Evolutionary conservation across 257 asterid genomes (phyloP), one percentile per base, ranked within the genome.

Genomic region (Przewalskia tangutica): DNA sequence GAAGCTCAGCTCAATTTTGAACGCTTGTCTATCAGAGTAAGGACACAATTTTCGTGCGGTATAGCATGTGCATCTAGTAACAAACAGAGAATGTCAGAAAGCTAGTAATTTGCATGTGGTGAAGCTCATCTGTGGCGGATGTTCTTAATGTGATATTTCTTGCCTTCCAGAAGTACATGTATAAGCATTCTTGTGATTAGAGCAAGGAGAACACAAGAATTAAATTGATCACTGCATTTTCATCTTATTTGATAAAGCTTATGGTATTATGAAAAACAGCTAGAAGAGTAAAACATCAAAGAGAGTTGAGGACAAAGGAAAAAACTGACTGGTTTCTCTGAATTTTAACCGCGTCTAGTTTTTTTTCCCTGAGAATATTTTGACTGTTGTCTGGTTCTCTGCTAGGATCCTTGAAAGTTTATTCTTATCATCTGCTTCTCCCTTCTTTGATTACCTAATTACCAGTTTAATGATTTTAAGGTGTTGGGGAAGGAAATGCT

Each of bases 1-100:
- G 89, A 90, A 85, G 90, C 91, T 91, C 79, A 85, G 89, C 38
- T 62, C 86, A 82, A 86, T 91, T 82, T 84, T 91, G 81, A 86
- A 86, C 53, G 82, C 76, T 88, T 84, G 88, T 81, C 81, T 91
- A 48, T 86, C 84, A 20, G 90, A 88, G 95, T 91, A 84, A 86
- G 93, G 81, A 17, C 63, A 64, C 42, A 70, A 78, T 50, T 34
- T 68, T 81, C 64, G 2, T 81, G 65, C 34, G 18, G 53, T 48
- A 40, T 20, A 84, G 81, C 67, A 83, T 53, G 79, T 54, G 83
- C 77, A 80, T 82, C 77, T 64, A 42, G 84, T 44, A 62, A 59
- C 40, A 73, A 4, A 20, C 7, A 50, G 7, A 66, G 3, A 73
- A 23, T 48, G 60, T 48, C 9, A 9, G 60, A 5, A 48, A 44